Evolutionary conservation across 257 asterid genomes (phyloP), one percentile per base, ranked within the genome.

Genomic region (Capsicum baccatum): DNA sequence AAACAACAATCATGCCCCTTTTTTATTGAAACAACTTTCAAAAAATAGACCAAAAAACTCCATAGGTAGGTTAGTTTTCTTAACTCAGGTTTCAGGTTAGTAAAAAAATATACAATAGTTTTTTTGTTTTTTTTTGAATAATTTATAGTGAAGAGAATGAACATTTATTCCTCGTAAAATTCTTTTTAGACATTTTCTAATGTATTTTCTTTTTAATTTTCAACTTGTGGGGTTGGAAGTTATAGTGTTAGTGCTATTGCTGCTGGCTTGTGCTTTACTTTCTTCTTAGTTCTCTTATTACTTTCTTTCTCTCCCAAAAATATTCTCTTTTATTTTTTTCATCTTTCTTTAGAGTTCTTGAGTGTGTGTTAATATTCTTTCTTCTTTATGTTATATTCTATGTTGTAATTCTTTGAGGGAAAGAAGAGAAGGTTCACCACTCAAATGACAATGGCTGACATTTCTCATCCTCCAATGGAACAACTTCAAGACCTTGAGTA

Each of bases 401-500:
- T 58, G 39, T 69, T 69, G 69, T 85, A 87, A 85, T 85, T 88
- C 82, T 85, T 33, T 17, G 48, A 69, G 12, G 58, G 85, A 42
- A 52, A 84, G 83, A 42, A 84, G n/a, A 80, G 85, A 63, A 66
- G 69, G 37, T 8, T 79, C 79, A 37, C 83, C 79, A 48, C 70
- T 68, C 82, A 64, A 88, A 88, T 88, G 88, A 84, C 91, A 64
- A 92, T 91, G 92, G 95, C 94, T 67, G 98, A 95, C 85, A 95
- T 93, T 79, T 84, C 89, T 19, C 98, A 95, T 88, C 95, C 89
- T 73, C 98, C 98, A 85, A 95, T 93, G 98, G 98, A 95, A 14
- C 98, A 95, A 89, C 97, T 95, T 57, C 97, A 93, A 79, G 98
- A 95, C 97, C 97, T 95, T 73, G 97, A 95, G 79, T 95, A 93